These are phyloP conservation scores for Trichoderma sp. DNA, from an alignment of 2,329 filamentous ascomycete genomes.

Conservation along the genomic window DNA sequence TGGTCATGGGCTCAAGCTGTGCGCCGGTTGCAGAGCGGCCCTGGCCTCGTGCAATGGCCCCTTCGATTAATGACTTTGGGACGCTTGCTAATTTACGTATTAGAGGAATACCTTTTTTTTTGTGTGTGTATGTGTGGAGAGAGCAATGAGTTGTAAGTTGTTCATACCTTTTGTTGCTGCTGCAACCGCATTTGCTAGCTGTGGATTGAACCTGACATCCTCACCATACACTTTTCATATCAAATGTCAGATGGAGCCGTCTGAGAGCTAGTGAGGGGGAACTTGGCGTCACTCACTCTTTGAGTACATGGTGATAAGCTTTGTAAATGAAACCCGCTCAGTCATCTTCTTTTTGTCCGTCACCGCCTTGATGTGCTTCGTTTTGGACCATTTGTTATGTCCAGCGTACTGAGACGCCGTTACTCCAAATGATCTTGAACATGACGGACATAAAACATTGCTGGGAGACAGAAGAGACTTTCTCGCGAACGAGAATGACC, in stretches of 20 bases:
- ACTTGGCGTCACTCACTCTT: constrained; percentile 54
- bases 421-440: constrained; percentile 48
- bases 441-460: constrained; percentile 44
- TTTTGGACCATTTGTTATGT: constrained; percentile 94
- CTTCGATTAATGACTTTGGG: constrained; percentile 80
- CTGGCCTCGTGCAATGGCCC: constrained; percentile 83
- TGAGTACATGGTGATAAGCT: constrained; percentile 71
- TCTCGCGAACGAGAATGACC: background rate
- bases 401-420: constrained; percentile 55
- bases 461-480: background rate
- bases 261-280: background rate
- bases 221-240: constrained; percentile 64
- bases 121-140: background rate
- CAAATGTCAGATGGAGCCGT: background rate
- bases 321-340: constrained; percentile 64
- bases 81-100: constrained; percentile 56
- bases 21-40: constrained; percentile 73
- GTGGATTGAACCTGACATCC: constrained; percentile 70
- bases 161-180: constrained; percentile 71
- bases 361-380: constrained; percentile 89
- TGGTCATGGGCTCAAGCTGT: constrained; percentile 70
- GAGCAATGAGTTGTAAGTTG: constrained; percentile 25
- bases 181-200: constrained; percentile 68
- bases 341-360: constrained; percentile 77
- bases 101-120: background rate